A percentile compares a stretch with the other conserved stretches of the same genome.
These are phyloP conservation scores for Rhodamnia argentea DNA, from an alignment of 345 rosid genomes.

Conservation along the genomic window DNA sequence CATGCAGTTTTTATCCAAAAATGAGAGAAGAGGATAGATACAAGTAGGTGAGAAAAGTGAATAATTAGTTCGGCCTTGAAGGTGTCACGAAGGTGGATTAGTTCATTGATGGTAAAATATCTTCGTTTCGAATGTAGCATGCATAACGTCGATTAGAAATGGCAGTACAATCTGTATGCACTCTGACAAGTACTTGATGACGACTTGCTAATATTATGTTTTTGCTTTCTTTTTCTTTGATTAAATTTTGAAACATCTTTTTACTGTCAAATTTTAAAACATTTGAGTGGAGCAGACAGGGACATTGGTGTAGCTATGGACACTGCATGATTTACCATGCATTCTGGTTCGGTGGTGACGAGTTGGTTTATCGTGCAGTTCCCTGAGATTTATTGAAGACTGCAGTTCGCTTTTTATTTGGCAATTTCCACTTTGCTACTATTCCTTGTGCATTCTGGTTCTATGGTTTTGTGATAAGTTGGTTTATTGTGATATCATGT, in stretches of 20 bases:
- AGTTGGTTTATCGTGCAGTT: no score
- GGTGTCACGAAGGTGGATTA: neutral
- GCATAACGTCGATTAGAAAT: neutral
- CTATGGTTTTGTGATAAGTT: neutral
- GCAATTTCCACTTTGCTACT: neutral
- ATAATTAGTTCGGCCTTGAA: neutral
- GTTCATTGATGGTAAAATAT: neutral
- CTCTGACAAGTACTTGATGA: neutral
- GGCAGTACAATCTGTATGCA: neutral
- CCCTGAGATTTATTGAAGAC: neutral
- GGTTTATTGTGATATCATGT: neutral
- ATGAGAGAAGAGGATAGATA: neutral
- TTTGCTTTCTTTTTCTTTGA: neutral
- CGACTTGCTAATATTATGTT: neutral
- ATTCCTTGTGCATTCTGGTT: neutral
- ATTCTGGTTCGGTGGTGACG: no score
- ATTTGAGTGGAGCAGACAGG: neutral
- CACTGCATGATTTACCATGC: neutral
- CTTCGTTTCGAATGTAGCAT: neutral
- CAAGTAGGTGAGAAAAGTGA: neutral
- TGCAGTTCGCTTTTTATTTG: neutral
- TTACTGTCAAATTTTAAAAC: neutral
- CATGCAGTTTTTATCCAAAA: neutral
- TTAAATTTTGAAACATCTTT: neutral
- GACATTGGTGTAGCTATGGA: neutral